Evolutionary conservation across 805 yeast species (phyloP).

Genomic region (Kuraishia ogatae): DNA sequence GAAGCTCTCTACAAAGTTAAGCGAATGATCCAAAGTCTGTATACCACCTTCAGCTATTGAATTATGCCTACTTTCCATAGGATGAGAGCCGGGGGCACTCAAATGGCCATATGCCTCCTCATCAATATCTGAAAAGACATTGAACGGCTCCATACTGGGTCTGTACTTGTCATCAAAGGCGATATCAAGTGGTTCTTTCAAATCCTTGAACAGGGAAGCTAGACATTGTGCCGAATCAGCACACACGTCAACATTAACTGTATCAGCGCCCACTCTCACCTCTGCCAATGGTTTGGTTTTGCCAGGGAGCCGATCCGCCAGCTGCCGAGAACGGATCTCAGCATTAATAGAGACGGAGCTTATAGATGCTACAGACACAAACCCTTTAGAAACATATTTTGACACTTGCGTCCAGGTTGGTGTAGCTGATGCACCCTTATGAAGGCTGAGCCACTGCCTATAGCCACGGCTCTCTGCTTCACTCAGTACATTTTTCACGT

Average conservation of each 20-base stretch:
- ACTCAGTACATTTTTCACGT: conserved; percentile 27
- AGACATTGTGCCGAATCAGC: conserved; percentile 81
- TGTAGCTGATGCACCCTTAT: conserved; percentile 7
- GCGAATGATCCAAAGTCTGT: conserved; percentile 9
- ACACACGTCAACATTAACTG: conserved; percentile 47
- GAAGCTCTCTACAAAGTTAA: conserved; percentile 7
- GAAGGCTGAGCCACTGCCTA: conserved; percentile 15
- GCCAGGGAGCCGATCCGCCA: conserved; percentile 5
- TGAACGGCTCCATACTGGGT: conserved; percentile 24
- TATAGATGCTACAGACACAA: conserved; percentile 39
- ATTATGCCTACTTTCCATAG: conserved; percentile 8
- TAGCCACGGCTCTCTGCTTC: conserved; percentile 16
- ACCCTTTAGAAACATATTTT: conserved; percentile 39
- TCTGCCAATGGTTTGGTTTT: conserved; percentile 24
- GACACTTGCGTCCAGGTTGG: conserved; percentile 32
- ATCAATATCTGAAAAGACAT: conserved; percentile 34
- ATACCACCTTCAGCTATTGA: conserved; percentile 3
- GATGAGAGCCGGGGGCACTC: conserved; percentile 1
- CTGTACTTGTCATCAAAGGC: conserved; percentile 53
- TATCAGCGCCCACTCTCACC: conserved; percentile 40
- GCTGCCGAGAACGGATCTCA: conserved; percentile 7
- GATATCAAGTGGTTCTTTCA: conserved; percentile 60
- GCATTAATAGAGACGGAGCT: conserved; percentile 28
- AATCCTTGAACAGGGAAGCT: conserved; percentile 56
- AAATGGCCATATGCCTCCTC: conserved; percentile 9